A percentile compares a stretch with the other conserved stretches of the same genome.
Conservation (phyloP, 1,284 basidiomycete genomes). For the Irpex sp. region DNA sequence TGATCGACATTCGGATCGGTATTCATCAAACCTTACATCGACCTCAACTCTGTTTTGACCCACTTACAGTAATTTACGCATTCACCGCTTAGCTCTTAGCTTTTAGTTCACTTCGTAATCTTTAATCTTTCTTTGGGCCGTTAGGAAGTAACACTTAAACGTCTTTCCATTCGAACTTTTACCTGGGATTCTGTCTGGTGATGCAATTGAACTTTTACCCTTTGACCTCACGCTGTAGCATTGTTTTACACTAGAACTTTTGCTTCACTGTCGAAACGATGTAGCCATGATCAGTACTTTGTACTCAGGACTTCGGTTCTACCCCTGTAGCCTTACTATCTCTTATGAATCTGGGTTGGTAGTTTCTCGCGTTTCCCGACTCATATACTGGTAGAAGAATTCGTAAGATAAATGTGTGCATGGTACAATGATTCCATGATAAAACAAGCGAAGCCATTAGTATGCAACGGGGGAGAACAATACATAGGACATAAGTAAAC, state of each 20-base stretch:
- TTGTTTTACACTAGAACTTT: not conserved
- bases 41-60: not conserved
- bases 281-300: constrained; percentile 6
- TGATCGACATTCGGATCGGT: not conserved
- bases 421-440: not conserved
- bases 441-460: not conserved
- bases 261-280: not conserved
- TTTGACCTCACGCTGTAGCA: not conserved
- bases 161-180: not conserved
- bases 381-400: not conserved
- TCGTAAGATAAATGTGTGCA: not conserved
- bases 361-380: no score
- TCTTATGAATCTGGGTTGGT: not conserved
- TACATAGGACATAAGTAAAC: not conserved
- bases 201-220: not conserved
- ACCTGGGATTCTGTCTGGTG: not conserved
- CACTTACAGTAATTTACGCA: not conserved
- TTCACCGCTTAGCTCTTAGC: not conserved
- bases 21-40: not conserved
- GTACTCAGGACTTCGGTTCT: not conserved
- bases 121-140: not conserved
- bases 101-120: not conserved
- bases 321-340: constrained; percentile 3
- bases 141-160: not conserved
- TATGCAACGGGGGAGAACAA: not conserved